phyloP scores from a whole-genome alignment of 2,329 filamentous ascomycete species.

The Xylaria sp. region DNA sequence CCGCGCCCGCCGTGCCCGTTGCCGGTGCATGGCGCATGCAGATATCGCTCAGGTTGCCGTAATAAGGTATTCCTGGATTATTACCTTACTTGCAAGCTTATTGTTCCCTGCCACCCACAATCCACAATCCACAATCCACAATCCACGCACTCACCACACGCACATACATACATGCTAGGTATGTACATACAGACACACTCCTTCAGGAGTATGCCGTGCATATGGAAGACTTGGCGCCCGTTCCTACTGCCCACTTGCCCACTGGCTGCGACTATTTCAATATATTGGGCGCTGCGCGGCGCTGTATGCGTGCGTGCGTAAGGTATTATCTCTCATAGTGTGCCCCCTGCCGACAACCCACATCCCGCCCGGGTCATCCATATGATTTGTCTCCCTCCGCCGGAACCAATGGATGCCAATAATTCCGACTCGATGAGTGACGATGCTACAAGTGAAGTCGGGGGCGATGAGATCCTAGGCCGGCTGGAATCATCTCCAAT shows the following conservation, averaged over 20 bases:
- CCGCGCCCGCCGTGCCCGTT: background rate
- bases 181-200: background rate
- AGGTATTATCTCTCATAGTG: background rate
- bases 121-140: slow-evolving; percentile 1
- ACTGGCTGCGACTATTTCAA: slow-evolving; percentile 21
- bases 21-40: slow-evolving; percentile 4
- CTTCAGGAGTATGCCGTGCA: slow-evolving; percentile 31
- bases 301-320: background rate
- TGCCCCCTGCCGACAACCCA: slow-evolving; percentile 3
- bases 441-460: slow-evolving; percentile 1
- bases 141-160: background rate
- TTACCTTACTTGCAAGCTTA: slow-evolving; percentile 26
- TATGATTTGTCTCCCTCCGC: background rate
- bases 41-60: background rate
- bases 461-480: slow-evolving; percentile 6
- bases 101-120: slow-evolving; percentile 16
- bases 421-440: slow-evolving; percentile 13
- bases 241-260: slow-evolving; percentile 5
- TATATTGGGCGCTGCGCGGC: slow-evolving; percentile 20
- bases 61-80: slow-evolving; percentile 10
- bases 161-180: too few species aligned
- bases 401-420: background rate
- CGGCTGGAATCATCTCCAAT: slow-evolving; percentile 12
- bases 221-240: slow-evolving; percentile 11
- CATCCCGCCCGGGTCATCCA: slow-evolving; percentile 15